Evolutionary conservation across 129 eudicot species (phyloP).

Genomic region (Pittosporum tobira): DNA sequence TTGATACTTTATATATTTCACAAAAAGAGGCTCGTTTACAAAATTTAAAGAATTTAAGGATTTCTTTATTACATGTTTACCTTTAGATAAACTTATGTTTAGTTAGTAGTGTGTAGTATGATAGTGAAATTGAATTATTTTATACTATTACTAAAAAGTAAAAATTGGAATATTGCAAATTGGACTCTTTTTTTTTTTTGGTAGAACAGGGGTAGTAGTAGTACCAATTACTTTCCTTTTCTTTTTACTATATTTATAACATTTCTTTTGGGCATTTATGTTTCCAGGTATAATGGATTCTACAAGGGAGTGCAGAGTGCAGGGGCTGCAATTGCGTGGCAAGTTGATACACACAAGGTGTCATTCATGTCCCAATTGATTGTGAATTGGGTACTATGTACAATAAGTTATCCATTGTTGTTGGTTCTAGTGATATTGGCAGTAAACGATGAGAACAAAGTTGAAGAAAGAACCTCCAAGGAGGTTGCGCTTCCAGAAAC

Average conservation of each 20-base stretch:
- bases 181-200: too few relatives aligned
- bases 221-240: too few relatives aligned
- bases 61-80: too few relatives aligned
- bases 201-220: too few relatives aligned
- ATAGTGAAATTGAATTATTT: too few relatives aligned
- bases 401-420: slow-evolving; percentile 66
- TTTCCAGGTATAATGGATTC: slow-evolving; percentile 68
- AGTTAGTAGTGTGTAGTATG: too few relatives aligned
- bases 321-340: slow-evolving; percentile 93
- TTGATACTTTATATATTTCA: too few relatives aligned
- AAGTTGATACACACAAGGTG: slow-evolving; percentile 54
- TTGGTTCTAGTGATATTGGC: slow-evolving; percentile 48
- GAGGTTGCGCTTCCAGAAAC: slow-evolving; percentile 17
- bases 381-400: slow-evolving; percentile 58
- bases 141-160: too few relatives aligned
- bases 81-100: too few relatives aligned
- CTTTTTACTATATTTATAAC: background rate
- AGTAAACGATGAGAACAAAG: slow-evolving; percentile 54
- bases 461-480: slow-evolving; percentile 25
- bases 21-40: too few relatives aligned
- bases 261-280: background rate
- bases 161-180: too few relatives aligned
- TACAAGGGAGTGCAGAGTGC: slow-evolving; percentile 97
- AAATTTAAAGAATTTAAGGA: too few relatives aligned
- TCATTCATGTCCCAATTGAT: slow-evolving; percentile 46